These are phyloP conservation scores for Boletus speciosus DNA, from an alignment of 768 basidiomycete genomes.

Conservation along the genomic window DNA sequence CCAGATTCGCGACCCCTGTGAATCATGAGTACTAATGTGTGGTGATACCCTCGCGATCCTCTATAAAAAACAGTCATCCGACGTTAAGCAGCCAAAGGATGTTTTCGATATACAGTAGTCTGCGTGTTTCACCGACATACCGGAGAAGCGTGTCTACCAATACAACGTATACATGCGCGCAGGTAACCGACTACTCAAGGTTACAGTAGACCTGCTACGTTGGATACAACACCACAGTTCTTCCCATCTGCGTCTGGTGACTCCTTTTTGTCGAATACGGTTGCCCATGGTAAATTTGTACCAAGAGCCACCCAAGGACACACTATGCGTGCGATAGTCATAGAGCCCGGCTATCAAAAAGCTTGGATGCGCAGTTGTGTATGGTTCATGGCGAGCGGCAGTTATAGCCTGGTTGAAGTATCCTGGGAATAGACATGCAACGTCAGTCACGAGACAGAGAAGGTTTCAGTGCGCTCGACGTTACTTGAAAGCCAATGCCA, in stretches of 20 bases:
- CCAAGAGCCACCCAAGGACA: constrained; percentile 18
- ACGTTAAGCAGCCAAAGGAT: no score
- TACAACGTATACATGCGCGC: background rate
- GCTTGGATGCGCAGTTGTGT: constrained; percentile 13
- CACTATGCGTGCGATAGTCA: constrained; percentile 32
- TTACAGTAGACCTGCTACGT: constrained; percentile 1
- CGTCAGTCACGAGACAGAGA: background rate
- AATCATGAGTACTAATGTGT: no score
- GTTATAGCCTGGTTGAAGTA: constrained; percentile 2
- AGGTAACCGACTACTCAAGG: background rate
- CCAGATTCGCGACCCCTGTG: no score
- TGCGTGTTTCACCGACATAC: no score
- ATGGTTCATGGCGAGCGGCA: constrained; percentile 17
- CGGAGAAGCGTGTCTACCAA: no score
- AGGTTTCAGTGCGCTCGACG: background rate
- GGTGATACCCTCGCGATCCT: no score
- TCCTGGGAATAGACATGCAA: background rate
- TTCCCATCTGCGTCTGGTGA: background rate
- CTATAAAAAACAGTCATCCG: no score
- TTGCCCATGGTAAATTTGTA: constrained; percentile 11
- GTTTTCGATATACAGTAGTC: no score
- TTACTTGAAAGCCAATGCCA: background rate
- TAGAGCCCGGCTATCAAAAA: constrained; percentile 20
- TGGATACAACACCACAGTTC: background rate
- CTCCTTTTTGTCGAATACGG: constrained; percentile 15